A percentile compares a stretch with the other conserved stretches of the same genome.
These are phyloP conservation scores for Colletotrichum sp. DNA, from an alignment of 2,329 filamentous ascomycete genomes.

Conservation along the genomic window DNA sequence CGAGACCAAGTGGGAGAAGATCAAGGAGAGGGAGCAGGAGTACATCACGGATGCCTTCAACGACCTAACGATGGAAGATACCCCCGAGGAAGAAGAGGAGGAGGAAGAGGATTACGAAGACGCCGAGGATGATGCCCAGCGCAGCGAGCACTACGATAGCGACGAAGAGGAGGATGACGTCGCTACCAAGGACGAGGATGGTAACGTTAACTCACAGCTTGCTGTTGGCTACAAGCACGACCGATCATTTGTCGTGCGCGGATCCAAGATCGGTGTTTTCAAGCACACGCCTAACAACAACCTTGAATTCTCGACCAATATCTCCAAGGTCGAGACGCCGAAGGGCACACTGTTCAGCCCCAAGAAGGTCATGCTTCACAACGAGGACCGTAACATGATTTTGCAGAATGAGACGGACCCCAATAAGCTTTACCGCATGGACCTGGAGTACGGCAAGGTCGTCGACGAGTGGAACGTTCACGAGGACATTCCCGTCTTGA, in stretches of 20 bases:
- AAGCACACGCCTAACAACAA: slow-evolving; percentile 94
- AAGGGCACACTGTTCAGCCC: slow-evolving; percentile 88
- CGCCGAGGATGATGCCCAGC: slow-evolving; percentile 66
- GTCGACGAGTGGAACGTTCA: slow-evolving; percentile 99
- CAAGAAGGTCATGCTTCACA: slow-evolving; percentile 96
- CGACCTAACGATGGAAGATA: slow-evolving; percentile 90
- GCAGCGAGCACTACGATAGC: slow-evolving; percentile 71
- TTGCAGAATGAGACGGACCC: slow-evolving; percentile 84
- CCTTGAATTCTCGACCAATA: slow-evolving; percentile 95
- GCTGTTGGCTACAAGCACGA: slow-evolving; percentile 98
- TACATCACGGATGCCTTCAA: slow-evolving; percentile 97
- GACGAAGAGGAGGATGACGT: slow-evolving; percentile 84
- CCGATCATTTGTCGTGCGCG: slow-evolving; percentile 94
- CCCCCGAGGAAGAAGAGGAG: slow-evolving; percentile 51
- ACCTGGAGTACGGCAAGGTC: slow-evolving; percentile 96
- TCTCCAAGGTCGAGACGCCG: slow-evolving; percentile 92
- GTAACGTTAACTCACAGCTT: slow-evolving; percentile 89
- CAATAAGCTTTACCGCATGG: slow-evolving; percentile 95
- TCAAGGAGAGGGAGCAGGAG: slow-evolving; percentile 89
- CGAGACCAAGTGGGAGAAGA: slow-evolving; percentile 90
- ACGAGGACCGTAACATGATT: slow-evolving; percentile 88
- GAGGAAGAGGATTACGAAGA: slow-evolving; percentile 64
- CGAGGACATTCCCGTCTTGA: slow-evolving; percentile 91
- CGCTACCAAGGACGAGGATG: slow-evolving; percentile 71
- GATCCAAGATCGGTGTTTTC: slow-evolving; percentile 98